These are phyloP conservation scores for Azolla pinnata DNA, from an alignment of 75 land plant species.

Conservation along the genomic window DNA sequence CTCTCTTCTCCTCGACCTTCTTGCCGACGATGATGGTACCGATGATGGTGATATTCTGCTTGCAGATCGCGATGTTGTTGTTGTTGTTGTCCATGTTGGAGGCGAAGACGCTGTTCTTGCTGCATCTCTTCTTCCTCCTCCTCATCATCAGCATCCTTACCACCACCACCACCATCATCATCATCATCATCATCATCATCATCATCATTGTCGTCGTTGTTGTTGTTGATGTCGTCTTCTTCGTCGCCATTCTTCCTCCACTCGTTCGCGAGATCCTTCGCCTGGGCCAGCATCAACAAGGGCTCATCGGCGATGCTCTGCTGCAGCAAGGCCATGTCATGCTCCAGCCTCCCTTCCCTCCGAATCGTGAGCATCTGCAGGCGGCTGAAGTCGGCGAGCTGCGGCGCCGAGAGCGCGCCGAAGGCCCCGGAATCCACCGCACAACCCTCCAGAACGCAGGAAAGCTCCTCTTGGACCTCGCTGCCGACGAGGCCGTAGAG, in stretches of 20 bases:
- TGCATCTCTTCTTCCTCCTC: too few relatives aligned
- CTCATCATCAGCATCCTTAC: neutral
- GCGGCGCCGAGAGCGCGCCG: slow-evolving; percentile 32
- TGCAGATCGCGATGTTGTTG: too few relatives aligned
- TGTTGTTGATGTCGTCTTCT: neutral
- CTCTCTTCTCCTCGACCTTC: neutral
- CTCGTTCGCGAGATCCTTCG: neutral
- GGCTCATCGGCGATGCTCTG: slow-evolving; percentile 36
- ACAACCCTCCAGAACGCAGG: slow-evolving; percentile 33
- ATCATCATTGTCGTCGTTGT: neutral
- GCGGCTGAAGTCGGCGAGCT: slow-evolving; percentile 31
- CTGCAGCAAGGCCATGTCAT: slow-evolving; percentile 43
- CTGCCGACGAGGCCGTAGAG: slow-evolving; percentile 45
- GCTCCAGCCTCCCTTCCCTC: slow-evolving; percentile 38
- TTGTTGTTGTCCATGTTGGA: too few relatives aligned
- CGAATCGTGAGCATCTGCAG: slow-evolving; percentile 30
- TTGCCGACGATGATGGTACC: too few relatives aligned
- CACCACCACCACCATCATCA: neutral
- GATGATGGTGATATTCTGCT: too few relatives aligned
- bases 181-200: neutral
- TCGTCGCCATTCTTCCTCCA: neutral
- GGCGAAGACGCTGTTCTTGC: neutral
- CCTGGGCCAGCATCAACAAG: slow-evolving; percentile 33
- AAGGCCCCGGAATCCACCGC: slow-evolving; percentile 29
- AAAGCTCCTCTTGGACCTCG: slow-evolving; percentile 36